Evolutionary conservation across 1,284 basidiomycete species (phyloP), one percentile per base, ranked within the genome.

Genomic region (Microbotryum scabiosae): DNA sequence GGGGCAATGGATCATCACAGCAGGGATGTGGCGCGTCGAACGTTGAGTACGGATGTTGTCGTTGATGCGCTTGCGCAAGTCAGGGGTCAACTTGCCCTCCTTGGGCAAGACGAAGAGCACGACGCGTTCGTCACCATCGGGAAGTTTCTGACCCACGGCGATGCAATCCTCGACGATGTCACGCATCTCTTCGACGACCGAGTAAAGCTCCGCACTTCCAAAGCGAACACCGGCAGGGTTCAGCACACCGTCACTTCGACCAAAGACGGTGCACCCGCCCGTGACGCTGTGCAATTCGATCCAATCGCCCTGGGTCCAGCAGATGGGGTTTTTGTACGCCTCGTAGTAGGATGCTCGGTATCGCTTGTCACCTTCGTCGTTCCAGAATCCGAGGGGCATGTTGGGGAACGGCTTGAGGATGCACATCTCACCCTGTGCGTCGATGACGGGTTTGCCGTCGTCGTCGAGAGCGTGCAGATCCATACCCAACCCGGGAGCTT

Each of bases 191-290:
- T 88, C 87, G 47, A 92, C 79, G 51, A 90, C 84, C 69, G 87
- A 85, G 76, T 92, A 92, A 57, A 92, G 82, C 75, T 92, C 90
- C 32, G 85, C 82, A 41, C 86, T 85, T 23, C 89, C 89, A 72
- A 91, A 92, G 23, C 89, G 82, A 63, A 93, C 64, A 3, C 89
- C 89, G 57, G 86, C 85, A 5, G 90, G 88, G 74, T 91, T 76
- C 70, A 60, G 61, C 51, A 88, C 86, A 59, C 87, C 87, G 72
- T 90, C 87, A 58, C 85, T 87, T 59, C 86, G 79, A 21, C 88
- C 88, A 5, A 90, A 21, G 4, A 51, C 56, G 21, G 57, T 65
- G 5, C 65, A 61, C 12, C 66, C 66, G 3, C 53, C 53, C 4
- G 66, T 64, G 8, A 60, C 44, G 21, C 49, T 54, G 32, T 61